These are phyloP conservation scores for Flaveria ramosissima DNA, from an alignment of 129 eudicot genomes.

Conservation along the genomic window DNA sequence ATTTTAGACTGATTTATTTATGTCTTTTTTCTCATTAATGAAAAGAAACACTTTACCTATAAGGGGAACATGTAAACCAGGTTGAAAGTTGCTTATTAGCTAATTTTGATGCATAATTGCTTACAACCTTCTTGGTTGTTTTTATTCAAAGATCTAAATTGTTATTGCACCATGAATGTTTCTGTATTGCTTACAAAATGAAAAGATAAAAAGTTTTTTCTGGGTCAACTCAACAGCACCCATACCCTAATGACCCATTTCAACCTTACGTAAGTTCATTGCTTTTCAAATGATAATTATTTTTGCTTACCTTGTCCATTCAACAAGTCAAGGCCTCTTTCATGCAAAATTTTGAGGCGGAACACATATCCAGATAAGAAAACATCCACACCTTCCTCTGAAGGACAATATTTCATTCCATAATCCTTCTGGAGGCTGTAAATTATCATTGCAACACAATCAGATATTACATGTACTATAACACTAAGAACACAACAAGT, in stretches of 20 bases:
- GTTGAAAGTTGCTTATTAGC: neutral
- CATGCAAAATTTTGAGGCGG: conserved; percentile 86
- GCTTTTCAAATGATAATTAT: neutral
- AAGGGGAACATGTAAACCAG: neutral
- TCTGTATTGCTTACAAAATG: neutral
- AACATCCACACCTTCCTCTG: conserved; percentile 81
- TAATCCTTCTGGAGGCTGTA: conserved; percentile 62
- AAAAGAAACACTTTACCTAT: neutral
- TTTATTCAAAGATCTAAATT: neutral
- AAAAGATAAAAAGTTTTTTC: neutral
- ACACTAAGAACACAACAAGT: conserved; percentile 1
- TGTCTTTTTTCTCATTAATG: neutral
- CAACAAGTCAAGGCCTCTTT: conserved; percentile 70
- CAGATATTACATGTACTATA: conserved; percentile 16
- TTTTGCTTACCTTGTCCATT: conserved; percentile 50
- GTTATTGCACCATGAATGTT: neutral
- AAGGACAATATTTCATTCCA: conserved; percentile 58
- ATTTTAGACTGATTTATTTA: neutral
- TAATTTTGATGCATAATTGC: neutral
- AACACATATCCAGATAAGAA: conserved; percentile 87
- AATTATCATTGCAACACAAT: conserved; percentile 24
- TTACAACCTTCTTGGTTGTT: neutral
- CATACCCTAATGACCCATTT: conserved; percentile 8
- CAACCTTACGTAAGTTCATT: neutral
- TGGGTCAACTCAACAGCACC: neutral